phyloP scores from a whole-genome alignment of 2,329 filamentous ascomycete genomes.

The Spiromastix sp. region DNA sequence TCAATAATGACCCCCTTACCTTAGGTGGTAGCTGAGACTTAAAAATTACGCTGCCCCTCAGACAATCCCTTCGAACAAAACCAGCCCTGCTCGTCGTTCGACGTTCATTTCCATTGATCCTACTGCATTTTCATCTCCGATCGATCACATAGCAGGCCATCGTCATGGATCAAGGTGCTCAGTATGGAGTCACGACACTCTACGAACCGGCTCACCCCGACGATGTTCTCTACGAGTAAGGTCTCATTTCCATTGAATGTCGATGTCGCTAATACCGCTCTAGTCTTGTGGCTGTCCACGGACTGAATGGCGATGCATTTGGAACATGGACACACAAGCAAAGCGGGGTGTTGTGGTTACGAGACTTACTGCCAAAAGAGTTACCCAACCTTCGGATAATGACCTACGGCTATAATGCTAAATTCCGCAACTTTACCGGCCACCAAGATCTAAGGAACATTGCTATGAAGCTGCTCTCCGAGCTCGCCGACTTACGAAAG shows the following conservation, averaged over 20 bases:
- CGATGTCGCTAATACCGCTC: background rate
- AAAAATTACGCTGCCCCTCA: background rate
- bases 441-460: background rate
- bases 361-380: constrained; percentile 20
- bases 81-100: background rate
- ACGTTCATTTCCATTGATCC: background rate
- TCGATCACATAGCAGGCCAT: too few relatives aligned
- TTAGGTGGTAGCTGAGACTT: too few relatives aligned
- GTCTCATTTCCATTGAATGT: background rate
- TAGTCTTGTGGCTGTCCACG: constrained; percentile 30
- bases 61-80: background rate
- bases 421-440: constrained; percentile 5
- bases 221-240: background rate
- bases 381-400: constrained; percentile 16
- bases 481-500: background rate
- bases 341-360: constrained; percentile 21
- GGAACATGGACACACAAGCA: constrained; percentile 22
- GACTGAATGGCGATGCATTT: constrained; percentile 20
- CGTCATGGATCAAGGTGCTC: background rate
- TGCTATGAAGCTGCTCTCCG: background rate
- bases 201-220: background rate
- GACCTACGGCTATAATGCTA: constrained; percentile 20
- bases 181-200: background rate
- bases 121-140: too few relatives aligned
- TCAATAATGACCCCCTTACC: too few relatives aligned